Base-by-base conservation (phyloP, 257 asterid species). In the Jasminum sambac region DNA sequence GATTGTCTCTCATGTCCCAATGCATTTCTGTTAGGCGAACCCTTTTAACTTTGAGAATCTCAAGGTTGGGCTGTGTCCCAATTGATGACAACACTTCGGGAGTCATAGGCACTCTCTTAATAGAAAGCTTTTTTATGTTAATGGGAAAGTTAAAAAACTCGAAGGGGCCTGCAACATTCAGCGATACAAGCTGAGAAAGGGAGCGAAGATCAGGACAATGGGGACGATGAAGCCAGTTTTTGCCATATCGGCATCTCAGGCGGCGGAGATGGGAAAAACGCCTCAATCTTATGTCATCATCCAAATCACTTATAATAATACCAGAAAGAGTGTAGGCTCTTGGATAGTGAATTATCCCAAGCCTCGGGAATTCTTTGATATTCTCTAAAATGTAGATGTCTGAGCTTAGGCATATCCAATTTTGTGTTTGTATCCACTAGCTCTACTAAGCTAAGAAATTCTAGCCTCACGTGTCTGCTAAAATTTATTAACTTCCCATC, bases 1-100 rank as follows among this genome's bases (percentile, higher is more conserved):
- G 71, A 72, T 19, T 63, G 10, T 72, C 76, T 10, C 11, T 36
- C 5, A 67, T 59, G 41, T 40, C 63, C 74, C 74, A 69, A 13
- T 23, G 57, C 9, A 57, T 58, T 58, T 58, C 74, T 40, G 14
- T 11, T 23, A 69, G 58, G 26, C 40, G 55, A 5, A 2, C 1
- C 1, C 1, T 5, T 14, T 21, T 24, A 5, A 63, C 7, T 72
- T 72, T 72, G 38, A 65, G 57, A 37, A 64, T 42, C 21, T 66
- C 24, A 23, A 72, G 65, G n/a, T 70, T 59, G 14, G 67, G 60
- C 60, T 58, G 25, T 23, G n/a, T 40, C 60, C 74, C 67, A 58
- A 70, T 25, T 13, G 60, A 12, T 25, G 59, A 59, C 59, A 58
- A 23, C 6, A 4, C 34, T 12, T 70, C 42, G 60, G 30, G n/a